A percentile compares a stretch with the other conserved stretches of the same genome.
These are phyloP conservation scores for Geosiphon pyriformis DNA, from an alignment of 192 early-diverging fungal species.

Conservation along the genomic window DNA sequence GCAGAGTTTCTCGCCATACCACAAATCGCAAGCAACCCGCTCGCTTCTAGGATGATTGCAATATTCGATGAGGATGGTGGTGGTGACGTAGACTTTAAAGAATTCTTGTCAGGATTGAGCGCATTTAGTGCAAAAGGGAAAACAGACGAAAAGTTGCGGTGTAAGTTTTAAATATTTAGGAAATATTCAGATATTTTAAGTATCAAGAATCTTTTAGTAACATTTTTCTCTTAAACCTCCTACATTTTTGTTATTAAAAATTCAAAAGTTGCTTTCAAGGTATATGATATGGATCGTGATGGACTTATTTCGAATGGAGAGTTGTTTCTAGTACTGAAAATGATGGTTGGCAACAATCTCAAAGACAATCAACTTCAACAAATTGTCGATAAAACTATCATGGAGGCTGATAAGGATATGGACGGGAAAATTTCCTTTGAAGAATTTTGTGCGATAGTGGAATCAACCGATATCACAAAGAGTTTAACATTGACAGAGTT, in stretches of 20 bases:
- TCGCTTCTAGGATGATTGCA: conserved; percentile 90
- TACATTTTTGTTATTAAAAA: no score
- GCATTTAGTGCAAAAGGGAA: conserved; percentile 94
- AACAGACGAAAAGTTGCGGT: conserved; percentile 91
- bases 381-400: conserved; percentile 99
- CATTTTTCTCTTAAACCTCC: no score
- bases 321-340: conserved; percentile 95
- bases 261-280: conserved; percentile 86
- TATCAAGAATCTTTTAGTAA: no score
- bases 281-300: conserved; percentile 99
- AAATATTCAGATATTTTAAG: not conserved
- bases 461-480: conserved; percentile 91
- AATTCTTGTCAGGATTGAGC: conserved; percentile 93
- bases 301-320: conserved; percentile 99
- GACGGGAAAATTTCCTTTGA: conserved; percentile 97
- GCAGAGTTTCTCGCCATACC: conserved; percentile 96
- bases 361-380: conserved; percentile 97
- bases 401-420: conserved; percentile 92
- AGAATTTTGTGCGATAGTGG: conserved; percentile 93
- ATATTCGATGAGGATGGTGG: conserved; percentile 98
- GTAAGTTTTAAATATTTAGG: conserved; percentile 43
- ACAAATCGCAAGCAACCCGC: conserved; percentile 96
- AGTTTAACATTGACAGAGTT: conserved; percentile 88
- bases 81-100: conserved; percentile 98
- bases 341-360: conserved; percentile 99